Conservation (phyloP, 768 basidiomycete species). For the Hygrocybe punicea region DNA sequence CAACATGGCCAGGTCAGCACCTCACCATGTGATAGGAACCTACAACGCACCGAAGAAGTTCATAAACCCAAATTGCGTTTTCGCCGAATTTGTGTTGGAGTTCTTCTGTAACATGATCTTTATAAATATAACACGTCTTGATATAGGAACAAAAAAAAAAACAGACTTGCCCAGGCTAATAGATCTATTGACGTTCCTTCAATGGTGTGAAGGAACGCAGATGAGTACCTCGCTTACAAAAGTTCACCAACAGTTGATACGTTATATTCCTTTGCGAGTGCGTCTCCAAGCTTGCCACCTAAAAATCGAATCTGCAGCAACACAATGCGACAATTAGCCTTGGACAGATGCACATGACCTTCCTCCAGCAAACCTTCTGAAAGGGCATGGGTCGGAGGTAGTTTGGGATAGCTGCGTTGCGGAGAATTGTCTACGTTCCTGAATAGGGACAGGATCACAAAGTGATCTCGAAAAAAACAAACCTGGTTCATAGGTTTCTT, state of each 20-base stretch:
- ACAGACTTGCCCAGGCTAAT: slow-evolving; percentile 51
- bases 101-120: slow-evolving; percentile 51
- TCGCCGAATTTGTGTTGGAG: slow-evolving; percentile 81
- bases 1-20: no score
- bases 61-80: slow-evolving; percentile 86
- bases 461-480: slow-evolving; percentile 1
- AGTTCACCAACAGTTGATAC: slow-evolving; percentile 88
- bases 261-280: slow-evolving; percentile 83
- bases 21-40: no score
- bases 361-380: slow-evolving; percentile 58
- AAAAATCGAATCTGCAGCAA: slow-evolving; percentile 77
- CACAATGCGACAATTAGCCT: neutral
- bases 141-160: neutral
- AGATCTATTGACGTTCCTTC: slow-evolving; percentile 36
- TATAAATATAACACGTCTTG: slow-evolving; percentile 14
- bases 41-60: slow-evolving; percentile 69
- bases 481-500: slow-evolving; percentile 89
- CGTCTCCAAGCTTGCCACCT: slow-evolving; percentile 90
- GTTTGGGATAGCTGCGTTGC: slow-evolving; percentile 76
- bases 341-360: neutral
- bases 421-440: slow-evolving; percentile 66
- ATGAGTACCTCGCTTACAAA: slow-evolving; percentile 52
- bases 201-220: neutral
- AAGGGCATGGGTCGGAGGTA: slow-evolving; percentile 86
- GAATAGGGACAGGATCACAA: slow-evolving; percentile 1